Percentiles rank a stretch among this genome's conserved stretches.
phyloP scores from a whole-genome alignment of 2,329 filamentous ascomycete genomes.

The Eutypella sp. region DNA sequence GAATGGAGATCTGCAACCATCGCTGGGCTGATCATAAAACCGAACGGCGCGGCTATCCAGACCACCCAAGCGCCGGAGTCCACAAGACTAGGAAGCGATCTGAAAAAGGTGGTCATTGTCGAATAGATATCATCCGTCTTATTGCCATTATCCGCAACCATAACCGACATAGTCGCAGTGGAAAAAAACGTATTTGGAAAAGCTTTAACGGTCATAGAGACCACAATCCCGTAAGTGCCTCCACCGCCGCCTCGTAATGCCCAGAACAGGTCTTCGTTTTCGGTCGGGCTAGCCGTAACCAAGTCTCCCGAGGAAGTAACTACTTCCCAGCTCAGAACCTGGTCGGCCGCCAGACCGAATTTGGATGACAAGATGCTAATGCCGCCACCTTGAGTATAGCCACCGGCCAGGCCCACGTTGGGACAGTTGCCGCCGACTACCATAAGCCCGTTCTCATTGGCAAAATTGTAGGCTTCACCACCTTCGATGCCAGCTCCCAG shows the following conservation, averaged over 20 bases:
- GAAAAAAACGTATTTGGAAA: constrained; percentile 2
- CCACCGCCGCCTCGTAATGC: constrained; percentile 55
- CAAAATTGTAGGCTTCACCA: constrained; percentile 6
- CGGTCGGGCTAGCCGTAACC: constrained; percentile 39
- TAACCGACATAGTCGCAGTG: constrained; percentile 2
- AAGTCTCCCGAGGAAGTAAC: constrained; percentile 45
- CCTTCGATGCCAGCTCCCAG: constrained; percentile 23
- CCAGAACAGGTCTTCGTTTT: constrained; percentile 58
- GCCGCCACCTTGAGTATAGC: constrained; percentile 42
- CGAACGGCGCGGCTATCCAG: constrained; percentile 7
- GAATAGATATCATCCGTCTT: constrained; percentile 8
- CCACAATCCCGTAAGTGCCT: constrained; percentile 53
- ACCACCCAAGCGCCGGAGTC: constrained; percentile 8
- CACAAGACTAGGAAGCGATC: constrained; percentile 6
- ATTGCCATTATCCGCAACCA: constrained; percentile 1
- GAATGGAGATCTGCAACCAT: constrained; percentile 3
- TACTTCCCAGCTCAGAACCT: constrained; percentile 51
- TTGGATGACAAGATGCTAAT: constrained; percentile 46
- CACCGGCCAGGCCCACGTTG: constrained; percentile 11
- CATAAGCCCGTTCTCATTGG: constrained; percentile 5
- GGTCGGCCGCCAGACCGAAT: constrained; percentile 54
- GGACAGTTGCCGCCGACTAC: constrained; percentile 11
- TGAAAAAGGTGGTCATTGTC: constrained; percentile 4
- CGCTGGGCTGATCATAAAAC: constrained; percentile 11
- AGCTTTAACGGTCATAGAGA: constrained; percentile 13